Evolutionary conservation across 2,329 filamentous ascomycete genomes (phyloP), one percentile per base, ranked within the genome.

Genomic region (Cyphellophora attinorum): DNA sequence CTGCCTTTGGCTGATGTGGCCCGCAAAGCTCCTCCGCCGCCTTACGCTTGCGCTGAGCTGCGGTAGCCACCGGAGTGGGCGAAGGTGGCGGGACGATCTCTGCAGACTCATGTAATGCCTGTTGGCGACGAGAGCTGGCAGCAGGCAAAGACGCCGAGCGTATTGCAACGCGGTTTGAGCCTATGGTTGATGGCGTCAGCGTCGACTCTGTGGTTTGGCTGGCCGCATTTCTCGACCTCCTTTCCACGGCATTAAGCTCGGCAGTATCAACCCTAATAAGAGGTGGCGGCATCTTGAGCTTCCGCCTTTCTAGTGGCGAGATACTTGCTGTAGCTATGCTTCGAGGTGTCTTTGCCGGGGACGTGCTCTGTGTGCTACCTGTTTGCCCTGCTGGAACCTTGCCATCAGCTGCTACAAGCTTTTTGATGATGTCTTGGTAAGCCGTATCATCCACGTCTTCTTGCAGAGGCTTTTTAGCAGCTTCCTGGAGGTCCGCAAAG

Each of bases 401-500:
- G 5, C 39, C 37, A 44, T 77, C 70, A 0, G 70, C 65, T 15
- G 58, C 53, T 42, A 79, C 70, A n/a, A 85, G 54, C 31, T 65
- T 71, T 6, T 66, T 64, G 16, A 76, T 66, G 78, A 79, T 84
- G 6, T 64, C 52, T 1, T 68, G 57, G 38, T 76, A 69, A 46
- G 83, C 76, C 38, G 79, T 68, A 16, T 65, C 72, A 37, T n/a
- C n/a, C n/a, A 79, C 67, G 5, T 74, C 69, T 11, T 70, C 56
- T 1, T 56, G 55, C 0, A 70, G 62, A 2, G 62, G 52, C 74
- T 18, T 71, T 61, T 18, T 64, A 55, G 82, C 85, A 51, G 83
- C 65, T 5, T 67, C 53, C 46, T 88, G 81, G 3, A 94, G 62
- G 34, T 85, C 77, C 1, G 69, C 57, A 43, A 88, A 84, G 0